Evolutionary conservation across 805 yeast genomes (phyloP).

Genomic region (Candida bentonensis): DNA sequence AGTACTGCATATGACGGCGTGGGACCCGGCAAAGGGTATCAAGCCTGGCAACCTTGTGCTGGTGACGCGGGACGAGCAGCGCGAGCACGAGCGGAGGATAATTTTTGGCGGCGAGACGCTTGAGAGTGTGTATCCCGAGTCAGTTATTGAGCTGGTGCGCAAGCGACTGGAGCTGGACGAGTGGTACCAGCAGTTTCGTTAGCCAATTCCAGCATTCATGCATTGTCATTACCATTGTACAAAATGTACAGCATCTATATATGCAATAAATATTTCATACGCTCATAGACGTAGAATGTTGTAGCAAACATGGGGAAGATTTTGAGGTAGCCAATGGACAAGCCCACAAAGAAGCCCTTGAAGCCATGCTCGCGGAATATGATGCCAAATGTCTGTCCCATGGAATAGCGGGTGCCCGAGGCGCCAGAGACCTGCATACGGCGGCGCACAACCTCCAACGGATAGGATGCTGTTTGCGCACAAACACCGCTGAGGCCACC

Average conservation of each 20-base stretch:
- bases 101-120: conserved; percentile 51
- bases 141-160: conserved; percentile 39
- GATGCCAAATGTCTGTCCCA: conserved; percentile 26
- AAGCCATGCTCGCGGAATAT: conserved; percentile 66
- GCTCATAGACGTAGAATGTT: conserved; percentile 85
- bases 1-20: conserved; percentile 57
- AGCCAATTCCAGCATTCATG: not conserved
- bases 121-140: conserved; percentile 47
- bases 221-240: not conserved
- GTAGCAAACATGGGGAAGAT: conserved; percentile 97
- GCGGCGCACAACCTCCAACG: conserved; percentile 87
- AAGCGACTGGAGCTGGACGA: conserved; percentile 62
- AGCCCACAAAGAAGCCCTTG: conserved; percentile 84
- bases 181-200: conserved; percentile 47
- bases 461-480: conserved; percentile 94
- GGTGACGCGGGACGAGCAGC: conserved; percentile 81
- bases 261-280: conserved; percentile 57
- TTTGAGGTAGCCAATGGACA: conserved; percentile 88
- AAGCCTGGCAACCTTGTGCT: conserved; percentile 69
- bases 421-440: conserved; percentile 93
- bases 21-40: conserved; percentile 60
- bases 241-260: conserved; percentile 27
- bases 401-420: conserved; percentile 23
- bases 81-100: conserved; percentile 60
- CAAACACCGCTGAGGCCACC: conserved; percentile 95